Evolutionary conservation across 2,329 filamentous ascomycete genomes (phyloP), one percentile per base, ranked within the genome.

Genomic region (Pseudogymnoascus sp.): DNA sequence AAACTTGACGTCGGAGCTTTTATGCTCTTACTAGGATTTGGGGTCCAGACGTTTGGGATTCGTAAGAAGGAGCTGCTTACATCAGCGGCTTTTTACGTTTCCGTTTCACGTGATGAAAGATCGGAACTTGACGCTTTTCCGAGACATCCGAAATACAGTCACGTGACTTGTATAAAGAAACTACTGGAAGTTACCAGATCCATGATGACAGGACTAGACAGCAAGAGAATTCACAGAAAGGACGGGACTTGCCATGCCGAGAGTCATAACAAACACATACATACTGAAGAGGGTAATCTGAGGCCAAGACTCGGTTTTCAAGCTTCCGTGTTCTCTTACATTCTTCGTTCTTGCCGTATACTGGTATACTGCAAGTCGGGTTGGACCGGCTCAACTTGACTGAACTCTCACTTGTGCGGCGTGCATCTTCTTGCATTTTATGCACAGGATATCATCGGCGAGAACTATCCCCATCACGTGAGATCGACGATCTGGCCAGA

Each of bases 61-160:
- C 12, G 23, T 53, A 16, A 50, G 6, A 28, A n/a, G 16, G 12
- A 25, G 42, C 2, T 14, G 21, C 23, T 50, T 50, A 28, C 14
- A 28, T 53, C 14, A 53, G 21, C 44, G 5, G 7, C 44, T 10
- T 4, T 21, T 21, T 21, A 21, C 7, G n/a, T 46, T 14, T 31
- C 28, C 3, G n/a, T 46, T 28, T 8, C 44, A 46, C 44, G 23
- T 53, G 44, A 28, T 53, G 6, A 53, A 4, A 3, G 7, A 16
- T 53, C 44, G 44, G 44, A 53, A 31, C 44, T 53, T 28, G 44
- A 53, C 44, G 44, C 44, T 53, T 53, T 16, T 53, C 44, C 46
- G 46, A 31, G 46, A 53, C 46, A 7, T 53, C 46, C 46, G 46
- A 53, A n/a, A 31, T 16, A 1, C 4, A 5, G 2, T 12, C 46